A percentile compares a stretch with the other conserved stretches of the same genome.
Conservation (phyloP, 2,329 filamentous ascomycete genomes). For the Trichoderma polysporum region DNA sequence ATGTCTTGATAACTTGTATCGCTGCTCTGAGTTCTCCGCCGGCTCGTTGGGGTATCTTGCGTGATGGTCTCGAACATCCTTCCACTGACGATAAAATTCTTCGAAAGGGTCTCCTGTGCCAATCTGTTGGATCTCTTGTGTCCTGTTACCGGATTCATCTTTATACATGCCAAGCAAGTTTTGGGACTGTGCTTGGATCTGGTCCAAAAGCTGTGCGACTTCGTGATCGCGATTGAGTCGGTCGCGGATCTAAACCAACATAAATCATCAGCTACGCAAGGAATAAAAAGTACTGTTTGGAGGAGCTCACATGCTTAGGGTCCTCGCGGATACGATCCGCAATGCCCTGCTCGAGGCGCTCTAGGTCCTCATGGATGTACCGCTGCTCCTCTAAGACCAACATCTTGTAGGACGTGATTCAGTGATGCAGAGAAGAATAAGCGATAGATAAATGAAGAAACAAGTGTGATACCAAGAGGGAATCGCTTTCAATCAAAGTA, state of each 20-base stretch:
- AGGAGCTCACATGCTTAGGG: slow-evolving; percentile 71
- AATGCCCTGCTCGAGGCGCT: slow-evolving; percentile 91
- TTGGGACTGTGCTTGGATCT: slow-evolving; percentile 82
- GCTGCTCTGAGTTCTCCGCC: slow-evolving; percentile 89
- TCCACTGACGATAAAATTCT: slow-evolving; percentile 84
- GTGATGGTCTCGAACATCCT: slow-evolving; percentile 82
- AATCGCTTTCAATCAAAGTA: not conserved
- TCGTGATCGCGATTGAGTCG: slow-evolving; percentile 89
- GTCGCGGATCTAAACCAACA: slow-evolving; percentile 69
- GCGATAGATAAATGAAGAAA: not conserved
- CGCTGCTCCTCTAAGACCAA: slow-evolving; percentile 91
- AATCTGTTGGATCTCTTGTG: slow-evolving; percentile 79
- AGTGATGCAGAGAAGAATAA: not conserved
- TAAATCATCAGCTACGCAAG: not conserved
- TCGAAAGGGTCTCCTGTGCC: slow-evolving; percentile 84
- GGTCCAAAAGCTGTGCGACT: slow-evolving; percentile 78
- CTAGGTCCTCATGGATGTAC: slow-evolving; percentile 92
- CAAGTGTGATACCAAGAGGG: not conserved
- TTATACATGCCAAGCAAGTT: slow-evolving; percentile 81
- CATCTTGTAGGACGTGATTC: slow-evolving; percentile 50
- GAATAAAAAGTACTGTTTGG: slow-evolving; percentile 6
- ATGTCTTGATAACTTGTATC: slow-evolving; percentile 72
- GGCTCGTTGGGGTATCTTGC: slow-evolving; percentile 89
- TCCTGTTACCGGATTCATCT: slow-evolving; percentile 69
- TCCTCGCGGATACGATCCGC: slow-evolving; percentile 87